phyloP scores from a whole-genome alignment of 75 land plant species.

The Pinus tabuliformis region DNA sequence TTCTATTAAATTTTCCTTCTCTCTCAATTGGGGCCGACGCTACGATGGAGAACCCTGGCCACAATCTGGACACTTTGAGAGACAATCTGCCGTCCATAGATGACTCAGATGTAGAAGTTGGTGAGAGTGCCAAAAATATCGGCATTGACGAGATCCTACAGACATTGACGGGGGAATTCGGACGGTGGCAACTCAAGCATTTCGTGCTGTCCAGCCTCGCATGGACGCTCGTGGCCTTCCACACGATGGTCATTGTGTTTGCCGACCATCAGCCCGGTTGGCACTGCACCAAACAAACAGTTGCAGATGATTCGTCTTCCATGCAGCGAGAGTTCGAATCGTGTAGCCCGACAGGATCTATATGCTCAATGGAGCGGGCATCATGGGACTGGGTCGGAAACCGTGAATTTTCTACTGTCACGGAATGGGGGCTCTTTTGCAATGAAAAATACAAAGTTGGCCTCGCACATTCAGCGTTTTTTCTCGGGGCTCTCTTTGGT shows the following conservation, averaged over 20 bases:
- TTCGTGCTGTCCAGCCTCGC: slow-evolving; percentile 36
- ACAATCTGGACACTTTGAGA: too few relatives aligned
- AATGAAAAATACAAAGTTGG: slow-evolving; percentile 68
- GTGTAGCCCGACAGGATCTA: background rate
- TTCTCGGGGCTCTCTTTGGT: slow-evolving; percentile 23
- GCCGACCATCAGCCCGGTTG: slow-evolving; percentile 15
- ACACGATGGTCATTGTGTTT: slow-evolving; percentile 47
- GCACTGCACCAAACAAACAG: too few relatives aligned
- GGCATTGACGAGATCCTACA: slow-evolving; percentile 32
- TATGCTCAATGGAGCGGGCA: slow-evolving; percentile 34
- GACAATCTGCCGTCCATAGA: too few relatives aligned
- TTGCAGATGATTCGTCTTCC: background rate
- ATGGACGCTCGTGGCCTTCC: slow-evolving; percentile 39
- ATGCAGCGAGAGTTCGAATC: too few relatives aligned
- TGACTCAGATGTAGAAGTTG: too few relatives aligned
- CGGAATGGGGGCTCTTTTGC: slow-evolving; percentile 57
- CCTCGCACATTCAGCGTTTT: slow-evolving; percentile 35
- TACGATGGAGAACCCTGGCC: too few relatives aligned
- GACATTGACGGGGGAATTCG: slow-evolving; percentile 8
- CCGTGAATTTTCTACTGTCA: background rate
- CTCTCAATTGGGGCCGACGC: too few relatives aligned
- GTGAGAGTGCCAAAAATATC: too few relatives aligned
- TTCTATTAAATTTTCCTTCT: too few relatives aligned
- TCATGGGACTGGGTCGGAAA: slow-evolving; percentile 74
- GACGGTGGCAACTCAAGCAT: slow-evolving; percentile 40